These are phyloP conservation scores for Tetrahymena thermophila DNA, from an alignment of 73 alveolate genomes.

Conservation along the genomic window DNA sequence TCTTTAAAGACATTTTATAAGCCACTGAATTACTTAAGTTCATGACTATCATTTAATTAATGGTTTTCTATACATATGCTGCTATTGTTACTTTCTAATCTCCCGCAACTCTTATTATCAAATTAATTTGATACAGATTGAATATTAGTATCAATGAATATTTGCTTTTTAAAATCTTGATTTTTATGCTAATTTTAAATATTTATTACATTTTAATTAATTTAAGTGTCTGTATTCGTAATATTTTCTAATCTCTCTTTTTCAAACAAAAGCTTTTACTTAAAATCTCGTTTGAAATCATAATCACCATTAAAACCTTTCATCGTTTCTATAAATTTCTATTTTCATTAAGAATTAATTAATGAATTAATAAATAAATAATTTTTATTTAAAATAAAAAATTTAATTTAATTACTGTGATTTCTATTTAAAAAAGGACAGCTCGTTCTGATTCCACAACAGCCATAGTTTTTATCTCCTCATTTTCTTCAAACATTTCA, in stretches of 20 bases:
- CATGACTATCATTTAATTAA: background rate
- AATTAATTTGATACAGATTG: too few relatives aligned
- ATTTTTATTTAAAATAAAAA: background rate
- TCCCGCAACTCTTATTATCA: background rate
- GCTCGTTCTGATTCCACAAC: background rate
- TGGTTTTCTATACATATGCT: background rate
- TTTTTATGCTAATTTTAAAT: background rate
- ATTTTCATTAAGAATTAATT: background rate
- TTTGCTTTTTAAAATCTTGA: background rate
- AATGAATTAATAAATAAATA: background rate
- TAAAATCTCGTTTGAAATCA: background rate
- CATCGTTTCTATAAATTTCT: background rate
- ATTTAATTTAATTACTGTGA: background rate
- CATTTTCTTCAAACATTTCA: background rate
- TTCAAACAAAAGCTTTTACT: background rate
- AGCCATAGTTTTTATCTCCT: background rate
- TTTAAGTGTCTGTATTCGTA: background rate
- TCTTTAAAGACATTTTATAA: background rate
- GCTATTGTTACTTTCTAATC: background rate
- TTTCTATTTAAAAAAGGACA: background rate
- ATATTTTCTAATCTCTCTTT: background rate
- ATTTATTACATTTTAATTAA: background rate
- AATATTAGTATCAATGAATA: background rate
- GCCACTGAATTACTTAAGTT: background rate
- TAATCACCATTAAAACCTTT: background rate